Evolutionary conservation across 2,329 filamentous ascomycete genomes (phyloP).

Genomic region (Colletotrichum cordylinicola): DNA sequence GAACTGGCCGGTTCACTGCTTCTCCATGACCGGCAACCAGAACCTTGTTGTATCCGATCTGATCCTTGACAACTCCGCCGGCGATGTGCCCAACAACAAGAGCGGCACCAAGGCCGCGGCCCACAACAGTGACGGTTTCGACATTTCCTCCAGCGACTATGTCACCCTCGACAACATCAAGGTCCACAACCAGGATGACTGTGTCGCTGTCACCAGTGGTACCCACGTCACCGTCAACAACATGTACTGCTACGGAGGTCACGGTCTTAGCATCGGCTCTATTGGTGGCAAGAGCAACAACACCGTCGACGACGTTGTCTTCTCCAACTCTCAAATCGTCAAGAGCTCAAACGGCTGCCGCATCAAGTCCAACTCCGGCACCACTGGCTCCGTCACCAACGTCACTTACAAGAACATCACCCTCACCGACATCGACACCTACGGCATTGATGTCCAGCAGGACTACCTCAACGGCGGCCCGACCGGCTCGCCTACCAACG

Average conservation of each 20-base stretch:
- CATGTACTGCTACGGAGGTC: slow-evolving; percentile 50
- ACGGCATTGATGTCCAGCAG: slow-evolving; percentile 21
- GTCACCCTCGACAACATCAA: slow-evolving; percentile 40
- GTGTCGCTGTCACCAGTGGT: slow-evolving; percentile 49
- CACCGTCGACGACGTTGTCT: slow-evolving; percentile 46
- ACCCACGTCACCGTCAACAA: slow-evolving; percentile 42
- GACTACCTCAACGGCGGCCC: slow-evolving; percentile 22
- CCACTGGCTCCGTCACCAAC: slow-evolving; percentile 43
- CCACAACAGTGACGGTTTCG: slow-evolving; percentile 50
- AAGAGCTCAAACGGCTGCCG: slow-evolving; percentile 48
- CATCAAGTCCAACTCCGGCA: slow-evolving; percentile 50
- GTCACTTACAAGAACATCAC: slow-evolving; percentile 43
- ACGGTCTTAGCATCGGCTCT: slow-evolving; percentile 53
- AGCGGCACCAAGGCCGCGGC: slow-evolving; percentile 24
- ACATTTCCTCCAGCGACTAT: slow-evolving; percentile 40
- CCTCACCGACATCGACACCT: slow-evolving; percentile 6
- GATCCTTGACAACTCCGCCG: slow-evolving; percentile 13
- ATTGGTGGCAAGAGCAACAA: slow-evolving; percentile 44
- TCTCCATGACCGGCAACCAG: slow-evolving; percentile 12
- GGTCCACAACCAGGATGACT: slow-evolving; percentile 49
- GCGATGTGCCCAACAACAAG: slow-evolving; percentile 9
- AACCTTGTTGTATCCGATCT: slow-evolving; percentile 1
- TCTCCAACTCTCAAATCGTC: slow-evolving; percentile 44
- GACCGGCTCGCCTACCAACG: slow-evolving; percentile 13
- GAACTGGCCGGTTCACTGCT: slow-evolving; percentile 23